These are phyloP conservation scores for Neoconidiobolus thromboides DNA, from an alignment of 371 early-diverging fungal species.

Conservation along the genomic window DNA sequence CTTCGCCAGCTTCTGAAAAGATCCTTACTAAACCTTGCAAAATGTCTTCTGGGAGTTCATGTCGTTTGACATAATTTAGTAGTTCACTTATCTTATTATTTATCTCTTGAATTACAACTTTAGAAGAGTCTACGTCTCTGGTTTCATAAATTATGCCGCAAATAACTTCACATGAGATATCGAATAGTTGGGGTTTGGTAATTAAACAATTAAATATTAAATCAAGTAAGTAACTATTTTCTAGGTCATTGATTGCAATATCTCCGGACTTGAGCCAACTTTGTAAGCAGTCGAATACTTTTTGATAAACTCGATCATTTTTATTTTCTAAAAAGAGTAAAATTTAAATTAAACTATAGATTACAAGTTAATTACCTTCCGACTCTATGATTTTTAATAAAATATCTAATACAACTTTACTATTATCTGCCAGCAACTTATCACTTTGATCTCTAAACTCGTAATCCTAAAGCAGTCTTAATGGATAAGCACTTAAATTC, in stretches of 20 bases:
- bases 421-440: slow-evolving; percentile 39
- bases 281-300: slow-evolving; percentile 48
- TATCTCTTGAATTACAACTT: slow-evolving; percentile 33
- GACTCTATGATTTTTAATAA: slow-evolving; percentile 41
- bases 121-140: slow-evolving; percentile 29
- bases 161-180: slow-evolving; percentile 63
- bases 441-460: slow-evolving; percentile 33
- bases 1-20: slow-evolving; percentile 70
- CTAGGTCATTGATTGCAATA: slow-evolving; percentile 37
- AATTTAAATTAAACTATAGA: background rate
- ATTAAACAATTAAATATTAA: slow-evolving; percentile 50
- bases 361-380: slow-evolving; percentile 22
- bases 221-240: slow-evolving; percentile 42
- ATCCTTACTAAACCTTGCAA: slow-evolving; percentile 58
- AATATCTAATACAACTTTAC: slow-evolving; percentile 37
- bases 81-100: slow-evolving; percentile 20
- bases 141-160: slow-evolving; percentile 64
- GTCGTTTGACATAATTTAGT: slow-evolving; percentile 23
- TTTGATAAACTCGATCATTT: slow-evolving; percentile 22
- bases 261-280: slow-evolving; percentile 77
- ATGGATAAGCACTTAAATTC: background rate
- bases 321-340: slow-evolving; percentile 14
- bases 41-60: slow-evolving; percentile 32
- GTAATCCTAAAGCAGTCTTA: slow-evolving; percentile 23
- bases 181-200: slow-evolving; percentile 45